Percentiles rank a stretch among this genome's conserved stretches.
These are phyloP conservation scores for Suillus discolor DNA, from an alignment of 768 basidiomycete genomes.

Conservation along the genomic window DNA sequence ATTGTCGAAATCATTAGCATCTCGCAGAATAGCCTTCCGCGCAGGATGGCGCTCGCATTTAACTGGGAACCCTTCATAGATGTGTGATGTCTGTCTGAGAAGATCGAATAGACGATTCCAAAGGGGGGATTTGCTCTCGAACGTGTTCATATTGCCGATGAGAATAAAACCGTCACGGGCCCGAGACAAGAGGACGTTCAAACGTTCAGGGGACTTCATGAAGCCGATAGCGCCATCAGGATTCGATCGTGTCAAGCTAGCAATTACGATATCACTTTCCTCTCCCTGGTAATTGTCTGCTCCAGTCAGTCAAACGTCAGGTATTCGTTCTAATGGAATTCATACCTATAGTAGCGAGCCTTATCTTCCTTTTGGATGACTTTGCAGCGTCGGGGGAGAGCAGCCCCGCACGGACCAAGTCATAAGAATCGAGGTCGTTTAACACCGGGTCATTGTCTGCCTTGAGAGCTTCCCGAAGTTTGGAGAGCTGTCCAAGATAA, in stretches of 20 bases:
- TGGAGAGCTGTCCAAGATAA: conserved; percentile 59
- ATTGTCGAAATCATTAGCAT: conserved; percentile 48
- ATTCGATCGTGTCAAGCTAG: conserved; percentile 61
- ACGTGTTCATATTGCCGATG: conserved; percentile 60
- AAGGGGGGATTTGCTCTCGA: conserved; percentile 47
- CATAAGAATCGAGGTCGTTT: conserved; percentile 59
- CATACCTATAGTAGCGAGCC: conserved; percentile 64
- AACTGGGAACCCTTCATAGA: conserved; percentile 61
- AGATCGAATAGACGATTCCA: conserved; percentile 50
- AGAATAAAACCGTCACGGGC: conserved; percentile 61
- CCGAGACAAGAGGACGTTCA: conserved; percentile 65
- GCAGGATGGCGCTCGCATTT: conserved; percentile 54
- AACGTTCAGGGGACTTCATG: conserved; percentile 64
- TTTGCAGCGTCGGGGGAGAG: conserved; percentile 43
- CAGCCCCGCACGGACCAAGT: conserved; percentile 57
- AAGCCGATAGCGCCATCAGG: conserved; percentile 57
- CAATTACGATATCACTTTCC: conserved; percentile 63
- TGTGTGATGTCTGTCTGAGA: conserved; percentile 41
- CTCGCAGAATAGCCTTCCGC: conserved; percentile 36
- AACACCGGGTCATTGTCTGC: conserved; percentile 53
- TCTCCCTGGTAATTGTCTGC: conserved; percentile 74
- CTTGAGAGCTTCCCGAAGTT: conserved; percentile 44
- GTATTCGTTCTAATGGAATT: background rate
- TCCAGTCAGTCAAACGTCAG: background rate
- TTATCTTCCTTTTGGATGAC: conserved; percentile 44